Conservation (phyloP, 768 basidiomycete genomes). For the Hysterangium stoloniferum region DNA sequence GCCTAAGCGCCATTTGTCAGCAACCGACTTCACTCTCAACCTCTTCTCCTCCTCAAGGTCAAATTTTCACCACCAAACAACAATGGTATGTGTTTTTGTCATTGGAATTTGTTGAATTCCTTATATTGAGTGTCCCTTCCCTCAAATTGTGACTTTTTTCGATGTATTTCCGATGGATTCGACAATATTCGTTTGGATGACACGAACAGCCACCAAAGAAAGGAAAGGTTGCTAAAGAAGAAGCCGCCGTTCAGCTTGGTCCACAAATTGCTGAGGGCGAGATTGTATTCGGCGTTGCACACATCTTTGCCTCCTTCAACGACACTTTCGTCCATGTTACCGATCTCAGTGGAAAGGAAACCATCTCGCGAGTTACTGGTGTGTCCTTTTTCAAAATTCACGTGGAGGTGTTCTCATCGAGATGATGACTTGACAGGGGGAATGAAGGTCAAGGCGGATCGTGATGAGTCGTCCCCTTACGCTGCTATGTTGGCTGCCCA, state of each 20-base stretch:
- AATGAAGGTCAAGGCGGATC: conserved; percentile 99
- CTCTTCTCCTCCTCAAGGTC: too few species aligned
- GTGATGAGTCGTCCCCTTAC: conserved; percentile 97
- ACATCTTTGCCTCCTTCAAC: conserved; percentile 99
- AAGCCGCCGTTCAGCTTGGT: conserved; percentile 83
- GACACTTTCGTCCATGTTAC: conserved; percentile 99
- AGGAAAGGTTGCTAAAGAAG: conserved; percentile 69
- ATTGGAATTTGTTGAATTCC: too few species aligned
- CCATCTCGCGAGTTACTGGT: conserved; percentile 98
- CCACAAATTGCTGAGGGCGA: conserved; percentile 96
- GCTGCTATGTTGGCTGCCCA: conserved; percentile 98
- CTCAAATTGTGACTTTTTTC: not conserved
- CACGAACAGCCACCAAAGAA: conserved; percentile 70
- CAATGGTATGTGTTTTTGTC: too few species aligned
- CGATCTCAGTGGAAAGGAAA: conserved; percentile 98
- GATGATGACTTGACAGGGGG: conserved; percentile 48
- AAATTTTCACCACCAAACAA: too few species aligned
- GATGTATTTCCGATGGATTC: conserved; percentile 6
- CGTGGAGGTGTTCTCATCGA: not conserved
- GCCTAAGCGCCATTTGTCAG: too few species aligned
- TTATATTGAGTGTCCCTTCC: not conserved
- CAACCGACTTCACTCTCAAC: too few species aligned
- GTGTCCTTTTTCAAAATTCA: conserved; percentile 19
- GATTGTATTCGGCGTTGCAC: conserved; percentile 95
- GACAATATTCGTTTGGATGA: conserved; percentile 9